Percentiles rank a stretch among this genome's conserved stretches.
Evolutionary conservation across 2,329 filamentous ascomycete species (phyloP).

Genomic region (Fusarium sp.): DNA sequence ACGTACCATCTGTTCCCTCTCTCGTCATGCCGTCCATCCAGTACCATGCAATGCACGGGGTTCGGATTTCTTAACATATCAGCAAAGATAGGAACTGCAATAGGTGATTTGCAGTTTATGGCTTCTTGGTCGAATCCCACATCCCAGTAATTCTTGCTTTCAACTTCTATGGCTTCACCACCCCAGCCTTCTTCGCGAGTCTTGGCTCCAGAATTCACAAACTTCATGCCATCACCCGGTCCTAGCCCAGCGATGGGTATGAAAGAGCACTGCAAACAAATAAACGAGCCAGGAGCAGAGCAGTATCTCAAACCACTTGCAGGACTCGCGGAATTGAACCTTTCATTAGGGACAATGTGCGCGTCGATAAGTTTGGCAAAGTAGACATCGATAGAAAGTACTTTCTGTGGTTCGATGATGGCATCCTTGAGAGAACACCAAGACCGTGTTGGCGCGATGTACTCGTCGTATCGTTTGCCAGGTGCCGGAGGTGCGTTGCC

Average conservation of each 20-base stretch:
- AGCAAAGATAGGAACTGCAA: constrained; percentile 16
- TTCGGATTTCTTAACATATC: neutral
- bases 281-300: neutral
- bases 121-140: constrained; percentile 14
- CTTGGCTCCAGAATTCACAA: neutral
- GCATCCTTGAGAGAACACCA: constrained; percentile 31
- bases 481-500: neutral
- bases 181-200: accelerated
- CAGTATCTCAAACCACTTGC: constrained; percentile 5
- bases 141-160: constrained; percentile 26
- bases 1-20: neutral
- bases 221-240: neutral
- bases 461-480: neutral
- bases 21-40: neutral
- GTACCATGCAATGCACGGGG: constrained; percentile 5
- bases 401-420: constrained; percentile 14
- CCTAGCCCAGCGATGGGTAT: neutral
- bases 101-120: neutral
- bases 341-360: neutral
- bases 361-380: constrained; percentile 4
- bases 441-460: constrained; percentile 21
- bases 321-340: neutral
- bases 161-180: neutral
- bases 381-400: neutral
- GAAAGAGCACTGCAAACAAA: constrained; percentile 18